Evolutionary conservation across 2,329 filamentous ascomycete species (phyloP).

Genomic region (Aureobasidium sp.): DNA sequence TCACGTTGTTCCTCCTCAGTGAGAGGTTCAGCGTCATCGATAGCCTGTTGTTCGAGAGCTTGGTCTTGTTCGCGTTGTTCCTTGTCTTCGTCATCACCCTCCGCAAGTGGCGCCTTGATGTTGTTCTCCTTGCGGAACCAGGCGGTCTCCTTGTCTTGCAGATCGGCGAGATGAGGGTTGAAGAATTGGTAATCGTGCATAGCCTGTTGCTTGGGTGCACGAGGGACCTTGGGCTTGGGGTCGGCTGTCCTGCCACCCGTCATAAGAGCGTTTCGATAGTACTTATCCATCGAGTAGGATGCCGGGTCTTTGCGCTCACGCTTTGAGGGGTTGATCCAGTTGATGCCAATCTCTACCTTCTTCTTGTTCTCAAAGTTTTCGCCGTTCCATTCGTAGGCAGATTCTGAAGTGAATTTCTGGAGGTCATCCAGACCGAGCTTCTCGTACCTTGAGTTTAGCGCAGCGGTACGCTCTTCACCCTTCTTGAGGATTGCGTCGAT

Average conservation of each 20-base stretch:
- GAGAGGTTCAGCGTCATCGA: conserved; percentile 80
- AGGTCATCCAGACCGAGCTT: conserved; percentile 94
- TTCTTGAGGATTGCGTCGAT: conserved; percentile 81
- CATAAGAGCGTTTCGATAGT: conserved; percentile 85
- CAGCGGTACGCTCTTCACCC: conserved; percentile 80
- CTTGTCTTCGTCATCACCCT: conserved; percentile 79
- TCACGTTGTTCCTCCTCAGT: conserved; percentile 84
- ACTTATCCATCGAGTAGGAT: conserved; percentile 97
- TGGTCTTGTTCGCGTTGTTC: conserved; percentile 82
- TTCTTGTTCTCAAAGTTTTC: conserved; percentile 79
- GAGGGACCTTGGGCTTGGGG: conserved; percentile 88
- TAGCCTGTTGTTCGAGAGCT: conserved; percentile 79
- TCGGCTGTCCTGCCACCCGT: conserved; percentile 72
- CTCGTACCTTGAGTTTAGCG: conserved; percentile 89
- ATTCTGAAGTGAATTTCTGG: conserved; percentile 96
- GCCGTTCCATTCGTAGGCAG: conserved; percentile 98
- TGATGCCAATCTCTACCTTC: conserved; percentile 86
- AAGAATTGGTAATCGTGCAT: conserved; percentile 99
- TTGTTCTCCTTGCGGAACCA: conserved; percentile 93
- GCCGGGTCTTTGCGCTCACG: conserved; percentile 90
- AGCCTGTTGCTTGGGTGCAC: conserved; percentile 82
- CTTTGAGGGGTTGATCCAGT: conserved; percentile 97
- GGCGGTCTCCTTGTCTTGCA: conserved; percentile 94
- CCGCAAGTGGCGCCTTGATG: conserved; percentile 84
- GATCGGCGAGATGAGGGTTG: conserved; percentile 68